Conservation (phyloP, 805 yeast species). For the Zygoascus bituminiphila region DNA sequence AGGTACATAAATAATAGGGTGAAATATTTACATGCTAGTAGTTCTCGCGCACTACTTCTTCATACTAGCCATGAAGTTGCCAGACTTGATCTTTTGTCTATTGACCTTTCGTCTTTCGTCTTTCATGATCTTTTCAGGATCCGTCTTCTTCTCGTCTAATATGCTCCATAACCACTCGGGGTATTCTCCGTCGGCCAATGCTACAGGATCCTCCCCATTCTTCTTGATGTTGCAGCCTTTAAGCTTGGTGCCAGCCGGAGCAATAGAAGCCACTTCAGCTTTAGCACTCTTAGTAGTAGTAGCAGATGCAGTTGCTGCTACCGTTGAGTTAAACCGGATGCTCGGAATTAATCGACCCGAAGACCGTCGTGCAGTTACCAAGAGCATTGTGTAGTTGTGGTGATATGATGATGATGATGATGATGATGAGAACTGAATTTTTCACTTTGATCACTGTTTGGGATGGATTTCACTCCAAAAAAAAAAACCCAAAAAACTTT, state of each 20-base stretch:
- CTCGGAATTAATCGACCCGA: constrained; percentile 4
- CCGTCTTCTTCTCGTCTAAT: constrained; percentile 53
- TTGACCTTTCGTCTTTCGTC: constrained; percentile 61
- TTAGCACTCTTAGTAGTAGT: background rate
- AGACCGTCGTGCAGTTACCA: background rate
- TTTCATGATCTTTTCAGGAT: constrained; percentile 55
- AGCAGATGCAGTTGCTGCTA: background rate
- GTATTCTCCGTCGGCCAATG: constrained; percentile 78
- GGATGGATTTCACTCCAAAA: background rate
- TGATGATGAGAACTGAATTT: background rate
- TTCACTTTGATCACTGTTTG: background rate
- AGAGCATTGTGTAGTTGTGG: background rate
- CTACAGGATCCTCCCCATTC: constrained; percentile 79
- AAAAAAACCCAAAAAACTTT: background rate
- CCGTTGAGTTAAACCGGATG: background rate
- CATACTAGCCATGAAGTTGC: constrained; percentile 66
- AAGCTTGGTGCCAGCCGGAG: constrained; percentile 41
- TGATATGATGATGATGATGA: background rate
- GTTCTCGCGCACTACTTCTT: constrained; percentile 13
- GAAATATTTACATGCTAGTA: constrained; percentile 1
- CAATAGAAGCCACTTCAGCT: constrained; percentile 20
- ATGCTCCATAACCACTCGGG: constrained; percentile 94
- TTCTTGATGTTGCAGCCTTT: constrained; percentile 71
- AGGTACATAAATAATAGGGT: constrained; percentile 3
- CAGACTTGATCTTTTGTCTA: constrained; percentile 61